Evolutionary conservation across 495 filamentous ascomycete genomes (phyloP).

Genomic region (Hypoxylon perforatum): DNA sequence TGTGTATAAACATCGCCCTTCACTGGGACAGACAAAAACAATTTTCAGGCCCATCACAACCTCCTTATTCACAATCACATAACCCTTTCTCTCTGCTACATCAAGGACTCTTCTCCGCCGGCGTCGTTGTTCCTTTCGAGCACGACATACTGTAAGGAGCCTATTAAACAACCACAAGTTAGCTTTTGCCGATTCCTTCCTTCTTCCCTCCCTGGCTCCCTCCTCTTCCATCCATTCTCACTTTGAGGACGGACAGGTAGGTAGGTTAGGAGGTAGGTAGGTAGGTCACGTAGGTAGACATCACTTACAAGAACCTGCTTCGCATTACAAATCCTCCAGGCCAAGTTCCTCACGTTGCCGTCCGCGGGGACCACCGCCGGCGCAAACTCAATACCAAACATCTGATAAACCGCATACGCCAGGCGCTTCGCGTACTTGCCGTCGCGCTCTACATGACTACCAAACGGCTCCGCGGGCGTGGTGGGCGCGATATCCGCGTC

Average conservation of each 20-base stretch:
- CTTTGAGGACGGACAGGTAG: too few species aligned
- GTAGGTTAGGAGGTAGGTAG: too few species aligned
- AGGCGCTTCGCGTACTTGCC: conserved; percentile 88
- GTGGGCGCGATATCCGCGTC: conserved; percentile 92
- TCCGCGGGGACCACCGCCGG: conserved; percentile 93
- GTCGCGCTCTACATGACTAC: conserved; percentile 82
- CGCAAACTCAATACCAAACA: conserved; percentile 98
- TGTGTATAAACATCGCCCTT: too few species aligned
- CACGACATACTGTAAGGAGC: conserved; percentile 74
- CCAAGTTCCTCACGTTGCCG: conserved; percentile 88
- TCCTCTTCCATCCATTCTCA: too few species aligned
- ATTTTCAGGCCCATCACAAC: too few species aligned
- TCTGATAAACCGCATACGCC: conserved; percentile 93
- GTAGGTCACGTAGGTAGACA: too few species aligned
- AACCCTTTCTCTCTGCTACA: not conserved
- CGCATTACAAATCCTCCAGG: conserved; percentile 95
- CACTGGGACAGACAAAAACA: too few species aligned
- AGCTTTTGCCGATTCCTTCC: too few species aligned
- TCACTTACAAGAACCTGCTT: conserved; percentile 89
- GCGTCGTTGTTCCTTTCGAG: conserved; percentile 66
- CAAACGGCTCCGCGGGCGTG: conserved; percentile 83
- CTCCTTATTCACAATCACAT: too few species aligned
- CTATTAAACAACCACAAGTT: conserved; percentile 51
- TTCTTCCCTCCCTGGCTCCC: too few species aligned
- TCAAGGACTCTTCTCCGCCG: conserved; percentile 50